phyloP scores from a whole-genome alignment of 2,329 filamentous ascomycete genomes.

The Diaporthe aspalathi region DNA sequence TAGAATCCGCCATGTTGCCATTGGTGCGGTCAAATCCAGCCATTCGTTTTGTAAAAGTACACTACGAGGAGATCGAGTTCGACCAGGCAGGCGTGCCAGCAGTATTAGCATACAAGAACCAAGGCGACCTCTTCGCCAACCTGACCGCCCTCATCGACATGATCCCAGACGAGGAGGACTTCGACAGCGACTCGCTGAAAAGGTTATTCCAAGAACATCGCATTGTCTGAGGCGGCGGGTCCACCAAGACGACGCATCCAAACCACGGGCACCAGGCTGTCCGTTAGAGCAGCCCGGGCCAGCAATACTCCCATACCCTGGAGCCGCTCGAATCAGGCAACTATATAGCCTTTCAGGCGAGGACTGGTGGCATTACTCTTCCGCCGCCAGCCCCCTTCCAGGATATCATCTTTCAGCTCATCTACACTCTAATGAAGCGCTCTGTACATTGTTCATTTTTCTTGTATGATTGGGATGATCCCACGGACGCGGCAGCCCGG shows the following conservation, averaged over 20 bases:
- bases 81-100: slow-evolving; percentile 89
- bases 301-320: neutral
- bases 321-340: neutral
- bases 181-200: slow-evolving; percentile 65
- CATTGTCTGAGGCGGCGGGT: slow-evolving; percentile 56
- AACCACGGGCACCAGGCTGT: neutral
- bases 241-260: neutral
- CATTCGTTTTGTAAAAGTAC: slow-evolving; percentile 89
- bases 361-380: neutral
- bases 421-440: slow-evolving; percentile 19
- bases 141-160: slow-evolving; percentile 88
- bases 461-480: slow-evolving; percentile 30
- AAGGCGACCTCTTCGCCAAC: slow-evolving; percentile 90
- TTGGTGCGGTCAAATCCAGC: slow-evolving; percentile 78
- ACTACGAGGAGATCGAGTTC: slow-evolving; percentile 94
- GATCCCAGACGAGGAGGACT: slow-evolving; percentile 77
- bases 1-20: slow-evolving; percentile 81
- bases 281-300: neutral
- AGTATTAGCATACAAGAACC: slow-evolving; percentile 85
- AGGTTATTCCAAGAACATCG: slow-evolving; percentile 64
- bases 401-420: slow-evolving; percentile 10
- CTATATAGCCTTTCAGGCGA: slow-evolving; percentile 3
- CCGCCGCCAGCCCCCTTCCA: neutral
- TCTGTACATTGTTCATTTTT: slow-evolving; percentile 31
- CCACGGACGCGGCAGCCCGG: neutral